Percentiles rank a stretch among this genome's conserved stretches.
phyloP scores from a whole-genome alignment of 257 asterid species.

The Coffea canephora region DNA sequence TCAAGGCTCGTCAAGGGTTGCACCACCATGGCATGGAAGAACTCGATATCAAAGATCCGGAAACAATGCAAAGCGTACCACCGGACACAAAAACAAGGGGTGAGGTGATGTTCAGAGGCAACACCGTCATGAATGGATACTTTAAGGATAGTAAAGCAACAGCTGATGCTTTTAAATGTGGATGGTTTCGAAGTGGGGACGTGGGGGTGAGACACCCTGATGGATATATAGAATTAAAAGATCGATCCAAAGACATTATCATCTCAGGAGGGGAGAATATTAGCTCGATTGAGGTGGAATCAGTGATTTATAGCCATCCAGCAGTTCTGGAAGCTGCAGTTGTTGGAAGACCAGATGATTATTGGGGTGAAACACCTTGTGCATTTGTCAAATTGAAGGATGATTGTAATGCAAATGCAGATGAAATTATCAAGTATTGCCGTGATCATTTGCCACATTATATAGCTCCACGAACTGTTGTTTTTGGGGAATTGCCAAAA shows the following conservation, averaged over 20 bases:
- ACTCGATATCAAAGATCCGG: slow-evolving; percentile 29
- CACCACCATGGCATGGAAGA: slow-evolving; percentile 34
- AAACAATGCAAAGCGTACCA: slow-evolving; percentile 31
- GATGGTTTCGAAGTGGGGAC: slow-evolving; percentile 40
- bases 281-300: slow-evolving; percentile 39
- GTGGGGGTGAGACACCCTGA: slow-evolving; percentile 32
- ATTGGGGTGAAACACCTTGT: slow-evolving; percentile 43
- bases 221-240: slow-evolving; percentile 37
- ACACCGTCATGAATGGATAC: slow-evolving; percentile 39
- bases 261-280: slow-evolving; percentile 41
- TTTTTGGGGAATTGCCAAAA: slow-evolving; percentile 37
- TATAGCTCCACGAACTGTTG: slow-evolving; percentile 36
- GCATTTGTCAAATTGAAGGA: slow-evolving; percentile 37
- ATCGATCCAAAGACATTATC: slow-evolving; percentile 35
- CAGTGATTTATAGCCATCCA: slow-evolving; percentile 33
- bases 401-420: slow-evolving; percentile 21
- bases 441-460: slow-evolving; percentile 36
- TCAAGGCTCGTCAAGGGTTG: slow-evolving; percentile 37
- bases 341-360: slow-evolving; percentile 36
- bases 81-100: slow-evolving; percentile 34
- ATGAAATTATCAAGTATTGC: slow-evolving; percentile 31
- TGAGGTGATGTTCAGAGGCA: slow-evolving; percentile 41
- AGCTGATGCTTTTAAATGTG: slow-evolving; percentile 32
- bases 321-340: slow-evolving; percentile 37
- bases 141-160: slow-evolving; percentile 30